Evolutionary conservation across 1,139 yeast genomes (phyloP), one percentile per base, ranked within the genome.

Genomic region (Fermentozyma sake): DNA sequence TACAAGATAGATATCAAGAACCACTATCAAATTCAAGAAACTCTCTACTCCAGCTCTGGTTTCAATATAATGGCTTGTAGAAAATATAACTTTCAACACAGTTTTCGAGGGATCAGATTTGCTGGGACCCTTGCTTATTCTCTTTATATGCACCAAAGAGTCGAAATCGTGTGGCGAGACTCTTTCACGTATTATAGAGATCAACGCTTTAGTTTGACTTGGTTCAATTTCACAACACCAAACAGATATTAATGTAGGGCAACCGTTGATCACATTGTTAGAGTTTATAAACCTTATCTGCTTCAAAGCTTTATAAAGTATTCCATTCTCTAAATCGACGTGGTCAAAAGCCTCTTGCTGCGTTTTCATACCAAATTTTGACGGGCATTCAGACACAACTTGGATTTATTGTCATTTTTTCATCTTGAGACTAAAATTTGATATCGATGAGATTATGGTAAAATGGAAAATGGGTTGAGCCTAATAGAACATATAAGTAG

Each of bases 221-320:
- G 70, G 65, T 4, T 32, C 35, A 9, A 66, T 48, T 12, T 49
- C 52, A 34, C 70, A 62, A 22, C 74, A 60, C 93, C 94, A 84
- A 2, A 72, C 79, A 4, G 58, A 52, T 3, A 65, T 52, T 7
- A 78, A 48, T 3, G 45, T 37, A 1, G 68, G 67, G 1, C n/a
- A n/a, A n/a, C n/a, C n/a, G n/a, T n/a, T n/a, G n/a, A n/a, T 12
- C 8, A 50, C 39, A 1, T 44, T 38, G 2, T 35, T 33, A 5
- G 40, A 44, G 2, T 42, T 43, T 3, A 31, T 24, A 26, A 56
- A 53, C 31, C 66, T 54, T 2, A 79, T 50, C 38, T 79, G 82
- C 33, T 69, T 59, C 14, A 79, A 55, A 7, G 53, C 48, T 0
- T 60, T 65, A 35, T 72, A 71, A 4, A 79, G 50, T 0, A 72